These are phyloP conservation scores for Globisporangium canariense DNA, from an alignment of 352 stramenopile genomes.

Conservation along the genomic window DNA sequence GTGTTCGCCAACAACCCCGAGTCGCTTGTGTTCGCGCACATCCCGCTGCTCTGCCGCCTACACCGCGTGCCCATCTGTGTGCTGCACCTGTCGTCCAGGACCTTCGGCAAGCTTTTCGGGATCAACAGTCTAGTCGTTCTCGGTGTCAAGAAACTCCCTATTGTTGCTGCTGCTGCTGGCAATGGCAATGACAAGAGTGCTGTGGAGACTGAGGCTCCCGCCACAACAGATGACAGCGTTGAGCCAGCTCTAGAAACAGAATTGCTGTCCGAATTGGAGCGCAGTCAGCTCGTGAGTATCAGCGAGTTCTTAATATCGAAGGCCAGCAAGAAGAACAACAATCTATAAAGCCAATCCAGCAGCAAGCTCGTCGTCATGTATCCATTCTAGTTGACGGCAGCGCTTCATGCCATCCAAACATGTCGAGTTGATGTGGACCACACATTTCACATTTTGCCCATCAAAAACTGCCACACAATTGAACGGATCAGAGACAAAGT, in stretches of 20 bases:
- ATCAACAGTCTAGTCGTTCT: slow-evolving; percentile 56
- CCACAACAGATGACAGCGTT: neutral
- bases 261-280: slow-evolving; percentile 24
- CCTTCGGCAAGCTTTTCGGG: slow-evolving; percentile 50
- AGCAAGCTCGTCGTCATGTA: neutral
- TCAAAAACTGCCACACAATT: slow-evolving; percentile 13
- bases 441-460: slow-evolving; percentile 16
- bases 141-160: slow-evolving; percentile 30
- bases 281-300: slow-evolving; percentile 54
- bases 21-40: slow-evolving; percentile 48
- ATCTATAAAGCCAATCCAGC: slow-evolving; percentile 5
- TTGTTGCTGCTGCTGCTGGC: neutral
- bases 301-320: slow-evolving; percentile 57
- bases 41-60: slow-evolving; percentile 66
- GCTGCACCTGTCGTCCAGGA: slow-evolving; percentile 67
- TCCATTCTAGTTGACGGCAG: neutral
- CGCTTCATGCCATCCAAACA: slow-evolving; percentile 16
- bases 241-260: neutral
- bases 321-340: slow-evolving; percentile 46
- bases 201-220: neutral
- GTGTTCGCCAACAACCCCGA: slow-evolving; percentile 70
- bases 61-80: slow-evolving; percentile 68
- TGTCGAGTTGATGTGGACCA: slow-evolving; percentile 22
- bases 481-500: neutral
- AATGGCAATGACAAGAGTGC: neutral